These are phyloP conservation scores for Fusarium sp. DNA, from an alignment of 2,329 filamentous ascomycete genomes.

Conservation along the genomic window DNA sequence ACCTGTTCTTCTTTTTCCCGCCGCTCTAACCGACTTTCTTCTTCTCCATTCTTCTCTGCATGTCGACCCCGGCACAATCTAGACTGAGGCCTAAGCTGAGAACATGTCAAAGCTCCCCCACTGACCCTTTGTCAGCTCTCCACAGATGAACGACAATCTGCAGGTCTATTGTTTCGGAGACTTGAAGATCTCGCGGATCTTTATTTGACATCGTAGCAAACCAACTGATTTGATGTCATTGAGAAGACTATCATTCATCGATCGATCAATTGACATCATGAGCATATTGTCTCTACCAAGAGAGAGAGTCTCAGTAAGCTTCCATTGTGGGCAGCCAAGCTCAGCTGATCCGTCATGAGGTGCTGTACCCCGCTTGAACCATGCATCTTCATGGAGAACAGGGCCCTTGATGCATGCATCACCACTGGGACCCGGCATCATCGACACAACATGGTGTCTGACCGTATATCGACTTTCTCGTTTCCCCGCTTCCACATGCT, in stretches of 20 bases:
- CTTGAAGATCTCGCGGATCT: slow-evolving; percentile 18
- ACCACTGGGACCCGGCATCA: neutral
- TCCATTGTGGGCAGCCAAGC: neutral
- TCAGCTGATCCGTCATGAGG: slow-evolving; percentile 29
- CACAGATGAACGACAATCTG: neutral
- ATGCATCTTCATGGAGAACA: slow-evolving; percentile 1
- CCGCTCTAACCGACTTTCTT: neutral
- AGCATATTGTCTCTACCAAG: neutral
- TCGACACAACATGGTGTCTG: neutral
- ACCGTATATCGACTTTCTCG: neutral
- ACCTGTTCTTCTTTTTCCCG: neutral
- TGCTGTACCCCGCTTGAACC: slow-evolving; percentile 19
- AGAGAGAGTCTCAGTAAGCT: neutral
- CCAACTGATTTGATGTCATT: slow-evolving; percentile 8
- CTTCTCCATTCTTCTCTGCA: neutral
- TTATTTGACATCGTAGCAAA: neutral
- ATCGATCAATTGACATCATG: neutral
- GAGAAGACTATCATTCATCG: neutral
- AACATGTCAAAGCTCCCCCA: neutral
- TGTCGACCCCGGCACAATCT: neutral
- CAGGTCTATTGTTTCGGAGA: slow-evolving; percentile 8
- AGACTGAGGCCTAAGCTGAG: neutral
- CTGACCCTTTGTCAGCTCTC: neutral
- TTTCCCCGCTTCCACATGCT: slow-evolving; percentile 8
- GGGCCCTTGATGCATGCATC: slow-evolving; percentile 17